Conservation (phyloP, 2,329 filamentous ascomycete genomes). For the Pseudofabraea citricarpa region DNA sequence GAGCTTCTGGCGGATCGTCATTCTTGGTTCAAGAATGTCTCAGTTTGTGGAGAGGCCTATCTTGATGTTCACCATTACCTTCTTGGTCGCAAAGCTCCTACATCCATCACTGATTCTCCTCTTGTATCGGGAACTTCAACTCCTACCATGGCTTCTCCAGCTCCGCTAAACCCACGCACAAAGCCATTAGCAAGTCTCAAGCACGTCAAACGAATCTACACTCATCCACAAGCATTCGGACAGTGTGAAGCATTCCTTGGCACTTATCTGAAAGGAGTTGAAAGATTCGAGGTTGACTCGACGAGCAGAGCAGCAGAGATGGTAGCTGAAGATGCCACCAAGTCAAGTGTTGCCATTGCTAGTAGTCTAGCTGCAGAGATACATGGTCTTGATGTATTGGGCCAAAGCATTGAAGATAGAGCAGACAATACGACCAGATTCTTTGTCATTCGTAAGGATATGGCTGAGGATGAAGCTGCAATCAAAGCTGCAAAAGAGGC, state of each 20-base stretch:
- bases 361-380: constrained; percentile 67
- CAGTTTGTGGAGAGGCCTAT: constrained; percentile 79
- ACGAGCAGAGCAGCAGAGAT: constrained; percentile 83
- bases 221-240: constrained; percentile 92
- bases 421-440: constrained; percentile 77
- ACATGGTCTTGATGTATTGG: constrained; percentile 65
- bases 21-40: constrained; percentile 58
- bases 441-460: constrained; percentile 50
- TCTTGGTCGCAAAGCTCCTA: constrained; percentile 45
- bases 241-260: constrained; percentile 78
- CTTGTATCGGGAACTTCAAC: constrained; percentile 42
- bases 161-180: constrained; percentile 38
- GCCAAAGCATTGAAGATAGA: constrained; percentile 65
- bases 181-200: constrained; percentile 47
- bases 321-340: constrained; percentile 53
- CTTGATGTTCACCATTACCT: constrained; percentile 86
- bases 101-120: constrained; percentile 13
- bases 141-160: constrained; percentile 42
- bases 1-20: constrained; percentile 80
- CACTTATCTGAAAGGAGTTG: constrained; percentile 64
- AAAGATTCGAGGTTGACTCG: constrained; percentile 77
- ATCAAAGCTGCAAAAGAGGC: constrained; percentile 8
- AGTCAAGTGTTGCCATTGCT: constrained; percentile 71
- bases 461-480: constrained; percentile 8
- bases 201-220: constrained; percentile 74